Evolutionary conservation across 148 eudicot species (phyloP), one percentile per base, ranked within the genome.

Genomic region (Diospyros kaki): DNA sequence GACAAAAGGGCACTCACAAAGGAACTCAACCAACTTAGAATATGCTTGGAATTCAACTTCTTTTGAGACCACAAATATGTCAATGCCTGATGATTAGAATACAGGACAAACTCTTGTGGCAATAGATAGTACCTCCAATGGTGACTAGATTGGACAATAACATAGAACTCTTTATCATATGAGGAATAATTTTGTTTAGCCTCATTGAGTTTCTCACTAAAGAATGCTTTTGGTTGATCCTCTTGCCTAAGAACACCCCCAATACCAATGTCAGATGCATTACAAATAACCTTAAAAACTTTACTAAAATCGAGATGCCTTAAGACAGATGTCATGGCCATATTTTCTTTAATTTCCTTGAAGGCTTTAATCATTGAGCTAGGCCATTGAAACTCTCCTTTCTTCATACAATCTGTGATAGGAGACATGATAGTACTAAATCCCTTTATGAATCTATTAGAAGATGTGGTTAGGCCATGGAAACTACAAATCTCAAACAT

Each of bases 171-270:
- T 3, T 15, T 5, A 3, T 46, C 53, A 66, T 66, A 15, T 3
- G 52, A 44, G 18, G 39, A 66, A 44, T 66, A 45, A 1, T 9
- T 4, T 6, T 1, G 1, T 4, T n/a, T 66, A 6, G 70, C 52
- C 3, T 46, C 54, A 44, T 8, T 17, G 1, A 45, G 12, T n/a
- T 66, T 66, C 10, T 45, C 69, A 44, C 54, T 66, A 39, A 66
- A 66, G 38, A 66, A n/a, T n/a, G 14, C 52, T 6, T 14, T 38
- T 43, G 11, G 38, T 9, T 38, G 5, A 7, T 38, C 40, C 2
- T 66, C 9, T 17, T 66, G 53, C 6, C 40, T n/a, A 17, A 66
- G 70, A 46, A 66, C 54, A 66, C 11, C 70, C 38, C 70, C 53
- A 2, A 44, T 46, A 15, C 70, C 38, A 10, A 14, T 11, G 46